Evolutionary conservation across 139 green algal species (phyloP).

Genomic region (Picochlorum costavermella): DNA sequence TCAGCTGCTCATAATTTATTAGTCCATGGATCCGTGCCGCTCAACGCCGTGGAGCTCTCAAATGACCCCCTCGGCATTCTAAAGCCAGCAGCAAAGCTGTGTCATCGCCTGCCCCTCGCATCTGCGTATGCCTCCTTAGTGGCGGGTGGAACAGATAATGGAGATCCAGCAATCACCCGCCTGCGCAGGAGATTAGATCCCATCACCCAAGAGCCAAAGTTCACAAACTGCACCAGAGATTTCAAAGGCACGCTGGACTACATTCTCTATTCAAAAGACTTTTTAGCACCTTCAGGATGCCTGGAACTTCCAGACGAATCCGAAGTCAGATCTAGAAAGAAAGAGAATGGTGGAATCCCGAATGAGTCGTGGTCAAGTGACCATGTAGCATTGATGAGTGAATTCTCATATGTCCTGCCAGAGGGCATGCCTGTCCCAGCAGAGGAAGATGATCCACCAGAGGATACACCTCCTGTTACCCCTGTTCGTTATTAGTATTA

Average conservation of each 20-base stretch:
- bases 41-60: constrained; percentile 46
- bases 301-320: constrained; percentile 81
- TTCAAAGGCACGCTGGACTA: constrained; percentile 96
- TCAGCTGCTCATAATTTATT: constrained; percentile 85
- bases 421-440: neutral
- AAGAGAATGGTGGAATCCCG: constrained; percentile 58
- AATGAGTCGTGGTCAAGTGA: constrained; percentile 81
- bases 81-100: constrained; percentile 60
- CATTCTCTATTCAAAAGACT: constrained; percentile 82
- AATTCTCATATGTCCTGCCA: constrained; percentile 65
- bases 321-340: constrained; percentile 39
- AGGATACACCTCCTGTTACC: neutral
- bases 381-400: constrained; percentile 83
- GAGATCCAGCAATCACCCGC: constrained; percentile 16
- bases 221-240: constrained; percentile 82
- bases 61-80: constrained; percentile 76
- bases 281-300: constrained; percentile 60
- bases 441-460: neutral
- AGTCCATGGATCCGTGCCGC: constrained; percentile 63
- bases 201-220: constrained; percentile 33
- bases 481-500: constrained; percentile 6
- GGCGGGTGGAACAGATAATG: constrained; percentile 5
- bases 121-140: constrained; percentile 41
- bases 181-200: constrained; percentile 56
- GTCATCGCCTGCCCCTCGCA: constrained; percentile 53